Conservation (phyloP, 2,329 filamentous ascomycete genomes). For the Didymella glomerata region DNA sequence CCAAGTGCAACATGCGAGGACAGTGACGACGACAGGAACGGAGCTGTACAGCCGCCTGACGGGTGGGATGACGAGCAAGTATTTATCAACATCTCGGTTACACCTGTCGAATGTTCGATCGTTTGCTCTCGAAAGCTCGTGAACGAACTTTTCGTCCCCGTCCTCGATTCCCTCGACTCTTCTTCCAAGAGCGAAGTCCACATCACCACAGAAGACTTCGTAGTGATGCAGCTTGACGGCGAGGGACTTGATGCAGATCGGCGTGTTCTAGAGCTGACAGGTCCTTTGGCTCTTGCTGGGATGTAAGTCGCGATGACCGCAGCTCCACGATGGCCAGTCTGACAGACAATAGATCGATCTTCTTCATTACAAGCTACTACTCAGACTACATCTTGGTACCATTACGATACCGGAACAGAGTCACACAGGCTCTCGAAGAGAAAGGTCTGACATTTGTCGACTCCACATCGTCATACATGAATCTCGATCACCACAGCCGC, state of each 20-base stretch:
- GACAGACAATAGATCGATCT: constrained; percentile 72
- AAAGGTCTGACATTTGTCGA: constrained; percentile 85
- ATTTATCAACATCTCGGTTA: constrained; percentile 94
- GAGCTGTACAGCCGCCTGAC: constrained; percentile 46
- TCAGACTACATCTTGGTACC: constrained; percentile 96
- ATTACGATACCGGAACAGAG: constrained; percentile 73
- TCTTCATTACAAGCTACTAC: constrained; percentile 99
- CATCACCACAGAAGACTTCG: constrained; percentile 83
- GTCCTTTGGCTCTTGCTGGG: constrained; percentile 86
- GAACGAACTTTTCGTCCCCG: constrained; percentile 76
- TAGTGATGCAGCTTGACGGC: constrained; percentile 88
- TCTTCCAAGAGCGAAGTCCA: constrained; percentile 61
- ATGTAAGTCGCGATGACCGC: constrained; percentile 63
- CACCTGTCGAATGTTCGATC: constrained; percentile 89
- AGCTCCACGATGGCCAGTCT: constrained; percentile 3
- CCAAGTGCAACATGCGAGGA: constrained; percentile 60
- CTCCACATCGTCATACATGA: constrained; percentile 68
- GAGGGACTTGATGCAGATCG: constrained; percentile 91
- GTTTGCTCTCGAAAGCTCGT: constrained; percentile 84
- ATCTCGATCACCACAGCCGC: constrained; percentile 59
- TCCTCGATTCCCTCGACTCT: constrained; percentile 69
- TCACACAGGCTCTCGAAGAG: constrained; percentile 77
- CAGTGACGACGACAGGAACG: constrained; percentile 36
- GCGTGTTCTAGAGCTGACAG: constrained; percentile 89
- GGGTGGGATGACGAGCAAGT: constrained; percentile 67